A percentile compares a stretch with the other conserved stretches of the same genome.
Evolutionary conservation across 2,329 filamentous ascomycete genomes (phyloP).

Genomic region (Aspergillus uvarum): DNA sequence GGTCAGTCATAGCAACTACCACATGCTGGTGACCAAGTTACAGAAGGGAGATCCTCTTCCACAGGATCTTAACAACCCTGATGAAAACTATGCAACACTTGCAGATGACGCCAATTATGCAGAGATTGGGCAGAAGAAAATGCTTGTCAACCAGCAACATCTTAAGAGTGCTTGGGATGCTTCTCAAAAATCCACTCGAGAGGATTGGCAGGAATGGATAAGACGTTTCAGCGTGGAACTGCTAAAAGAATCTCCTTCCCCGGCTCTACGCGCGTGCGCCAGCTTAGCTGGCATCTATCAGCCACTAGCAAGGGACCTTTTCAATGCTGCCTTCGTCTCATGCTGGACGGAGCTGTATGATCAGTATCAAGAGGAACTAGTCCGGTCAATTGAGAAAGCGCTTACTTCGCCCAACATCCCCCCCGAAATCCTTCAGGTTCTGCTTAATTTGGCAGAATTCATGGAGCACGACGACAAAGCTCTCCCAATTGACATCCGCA

Average conservation of each 20-base stretch:
- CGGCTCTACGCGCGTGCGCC: slow-evolving; percentile 89
- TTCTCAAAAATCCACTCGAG: slow-evolving; percentile 91
- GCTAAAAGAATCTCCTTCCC: slow-evolving; percentile 91
- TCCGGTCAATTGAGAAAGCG: slow-evolving; percentile 91
- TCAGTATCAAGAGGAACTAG: slow-evolving; percentile 94
- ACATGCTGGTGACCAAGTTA: slow-evolving; percentile 85
- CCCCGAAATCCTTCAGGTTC: slow-evolving; percentile 87
- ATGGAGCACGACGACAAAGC: slow-evolving; percentile 99
- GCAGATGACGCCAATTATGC: slow-evolving; percentile 77
- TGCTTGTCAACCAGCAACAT: slow-evolving; percentile 96
- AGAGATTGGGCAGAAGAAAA: slow-evolving; percentile 86
- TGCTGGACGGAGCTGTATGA: slow-evolving; percentile 99
- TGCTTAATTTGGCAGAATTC: slow-evolving; percentile 96
- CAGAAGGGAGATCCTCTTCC: slow-evolving; percentile 94
- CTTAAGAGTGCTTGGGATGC: slow-evolving; percentile 97
- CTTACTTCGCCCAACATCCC: slow-evolving; percentile 94
- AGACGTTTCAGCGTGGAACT: slow-evolving; percentile 93
- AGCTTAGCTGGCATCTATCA: slow-evolving; percentile 87
- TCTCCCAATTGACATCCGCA: slow-evolving; percentile 92
- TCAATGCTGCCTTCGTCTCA: slow-evolving; percentile 98
- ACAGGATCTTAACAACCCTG: slow-evolving; percentile 87
- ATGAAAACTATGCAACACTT: slow-evolving; percentile 74
- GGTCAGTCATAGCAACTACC: slow-evolving; percentile 87
- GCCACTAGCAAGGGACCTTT: slow-evolving; percentile 86
- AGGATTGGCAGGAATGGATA: slow-evolving; percentile 99